A percentile compares a stretch with the other conserved stretches of the same genome.
Evolutionary conservation across 345 rosid species (phyloP).

Genomic region (Sapria himalayana): DNA sequence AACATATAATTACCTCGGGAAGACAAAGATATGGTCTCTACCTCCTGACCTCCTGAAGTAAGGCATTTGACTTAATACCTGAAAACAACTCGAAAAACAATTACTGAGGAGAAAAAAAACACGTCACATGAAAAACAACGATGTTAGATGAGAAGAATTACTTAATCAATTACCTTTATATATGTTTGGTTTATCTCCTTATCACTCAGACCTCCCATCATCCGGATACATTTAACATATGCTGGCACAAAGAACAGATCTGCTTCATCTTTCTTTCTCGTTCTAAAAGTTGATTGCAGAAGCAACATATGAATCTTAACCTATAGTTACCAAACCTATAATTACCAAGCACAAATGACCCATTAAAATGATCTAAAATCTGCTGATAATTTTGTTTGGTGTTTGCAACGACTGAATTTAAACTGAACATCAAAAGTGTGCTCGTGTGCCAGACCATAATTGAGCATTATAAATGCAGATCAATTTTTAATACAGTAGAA

Average conservation of each 20-base stretch:
- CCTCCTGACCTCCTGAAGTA: constrained; percentile 81
- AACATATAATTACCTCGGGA: constrained; percentile 46
- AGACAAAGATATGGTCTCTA: constrained; percentile 84
- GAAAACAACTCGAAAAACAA: constrained; percentile 3
- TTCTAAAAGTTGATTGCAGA: constrained; percentile 43
- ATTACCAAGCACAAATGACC: too few species aligned
- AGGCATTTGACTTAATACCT: constrained; percentile 90
- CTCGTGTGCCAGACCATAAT: too few species aligned
- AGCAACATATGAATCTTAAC: constrained; percentile 68
- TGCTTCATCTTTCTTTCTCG: constrained; percentile 58
- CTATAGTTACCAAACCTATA: constrained; percentile 15
- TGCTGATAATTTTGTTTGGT: too few species aligned
- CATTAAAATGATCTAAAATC: too few species aligned
- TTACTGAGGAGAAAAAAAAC: background rate
- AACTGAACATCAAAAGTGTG: too few species aligned
- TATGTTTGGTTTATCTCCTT: constrained; percentile 73
- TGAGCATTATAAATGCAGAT: too few species aligned
- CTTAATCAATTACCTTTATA: constrained; percentile 68
- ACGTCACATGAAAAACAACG: background rate
- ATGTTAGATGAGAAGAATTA: background rate
- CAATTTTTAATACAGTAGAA: too few species aligned
- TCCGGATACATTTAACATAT: constrained; percentile 69
- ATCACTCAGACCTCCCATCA: constrained; percentile 86
- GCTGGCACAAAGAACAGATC: constrained; percentile 92
- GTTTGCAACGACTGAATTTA: too few species aligned